A percentile compares a stretch with the other conserved stretches of the same genome.
Conservation (phyloP, 1,284 basidiomycete species). For the Sanguinoderma infundibulare region DNA sequence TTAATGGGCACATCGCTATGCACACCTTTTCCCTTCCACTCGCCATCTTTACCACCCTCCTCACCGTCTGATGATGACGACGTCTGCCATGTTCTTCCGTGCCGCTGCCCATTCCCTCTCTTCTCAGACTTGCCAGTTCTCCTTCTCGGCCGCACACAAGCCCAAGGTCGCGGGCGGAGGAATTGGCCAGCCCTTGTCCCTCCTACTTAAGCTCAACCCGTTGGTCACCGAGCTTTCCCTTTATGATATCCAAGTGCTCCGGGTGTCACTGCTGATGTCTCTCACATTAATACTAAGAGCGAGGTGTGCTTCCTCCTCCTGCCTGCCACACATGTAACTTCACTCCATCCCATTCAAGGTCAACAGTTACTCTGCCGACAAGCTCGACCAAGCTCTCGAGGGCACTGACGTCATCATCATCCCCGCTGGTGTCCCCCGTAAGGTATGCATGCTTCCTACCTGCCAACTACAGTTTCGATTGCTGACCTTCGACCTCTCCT, state of each 20-base stretch:
- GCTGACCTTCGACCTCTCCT: slow-evolving; percentile 30
- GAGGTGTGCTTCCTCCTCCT: slow-evolving; percentile 55
- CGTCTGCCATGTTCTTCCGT: too few species aligned
- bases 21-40: slow-evolving; percentile 18
- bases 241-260: slow-evolving; percentile 94
- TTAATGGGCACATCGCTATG: too few species aligned
- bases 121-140: too few species aligned
- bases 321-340: slow-evolving; percentile 11
- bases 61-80: too few species aligned
- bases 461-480: too few species aligned
- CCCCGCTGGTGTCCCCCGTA: too few species aligned
- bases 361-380: slow-evolving; percentile 80
- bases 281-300: slow-evolving; percentile 91
- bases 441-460: too few species aligned
- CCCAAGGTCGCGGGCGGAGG: slow-evolving; percentile 91
- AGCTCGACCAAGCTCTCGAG: slow-evolving; percentile 89
- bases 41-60: slow-evolving; percentile 7
- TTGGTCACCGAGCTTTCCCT: slow-evolving; percentile 79
- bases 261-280: slow-evolving; percentile 92
- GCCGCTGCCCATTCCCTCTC: too few species aligned
- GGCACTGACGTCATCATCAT: too few species aligned
- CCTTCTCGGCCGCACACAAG: slow-evolving; percentile 72
- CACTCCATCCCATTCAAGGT: slow-evolving; percentile 51
- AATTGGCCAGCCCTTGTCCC: slow-evolving; percentile 90
- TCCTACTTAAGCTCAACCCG: slow-evolving; percentile 87